A percentile compares a stretch with the other conserved stretches of the same genome.
Evolutionary conservation across 495 filamentous ascomycete genomes (phyloP).

Genomic region (Durotheca rogersii): DNA sequence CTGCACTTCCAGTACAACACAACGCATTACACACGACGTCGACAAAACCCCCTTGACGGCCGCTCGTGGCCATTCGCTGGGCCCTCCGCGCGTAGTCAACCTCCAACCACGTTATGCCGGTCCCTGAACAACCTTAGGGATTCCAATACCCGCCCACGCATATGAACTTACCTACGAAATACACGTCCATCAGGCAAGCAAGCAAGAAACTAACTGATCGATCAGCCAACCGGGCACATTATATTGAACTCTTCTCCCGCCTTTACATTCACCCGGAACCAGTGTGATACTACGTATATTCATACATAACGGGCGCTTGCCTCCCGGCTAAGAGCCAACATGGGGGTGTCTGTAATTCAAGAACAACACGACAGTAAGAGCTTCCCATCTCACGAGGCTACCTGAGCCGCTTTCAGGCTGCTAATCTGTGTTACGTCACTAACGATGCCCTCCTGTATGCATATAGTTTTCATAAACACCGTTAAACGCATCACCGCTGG

Average conservation of each 20-base stretch:
- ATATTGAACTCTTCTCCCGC: not conserved
- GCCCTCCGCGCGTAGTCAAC: slow-evolving; percentile 1
- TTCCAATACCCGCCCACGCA: no score
- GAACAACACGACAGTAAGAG: slow-evolving; percentile 47
- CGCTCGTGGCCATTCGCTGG: not conserved
- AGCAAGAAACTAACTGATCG: no score
- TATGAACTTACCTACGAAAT: slow-evolving; percentile 12
- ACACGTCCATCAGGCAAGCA: no score
- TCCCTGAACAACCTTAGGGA: no score
- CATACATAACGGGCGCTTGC: slow-evolving; percentile 9
- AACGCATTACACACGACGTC: no score
- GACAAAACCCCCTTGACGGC: no score
- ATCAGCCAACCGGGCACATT: not conserved
- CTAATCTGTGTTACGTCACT: slow-evolving; percentile 8
- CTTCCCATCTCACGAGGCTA: slow-evolving; percentile 5
- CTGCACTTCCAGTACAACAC: not conserved
- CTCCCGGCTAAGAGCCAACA: slow-evolving; percentile 30
- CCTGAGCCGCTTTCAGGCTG: not conserved
- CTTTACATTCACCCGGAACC: not conserved
- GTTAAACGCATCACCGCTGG: slow-evolving; percentile 56
- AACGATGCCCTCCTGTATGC: slow-evolving; percentile 1
- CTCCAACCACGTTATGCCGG: slow-evolving; percentile 2
- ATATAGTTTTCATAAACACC: slow-evolving; percentile 52
- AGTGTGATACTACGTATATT: slow-evolving; percentile 1
- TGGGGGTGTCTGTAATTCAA: slow-evolving; percentile 44